Conservation (phyloP, 2,329 filamentous ascomycete species). For the Neopestalotiopsis sp. region DNA sequence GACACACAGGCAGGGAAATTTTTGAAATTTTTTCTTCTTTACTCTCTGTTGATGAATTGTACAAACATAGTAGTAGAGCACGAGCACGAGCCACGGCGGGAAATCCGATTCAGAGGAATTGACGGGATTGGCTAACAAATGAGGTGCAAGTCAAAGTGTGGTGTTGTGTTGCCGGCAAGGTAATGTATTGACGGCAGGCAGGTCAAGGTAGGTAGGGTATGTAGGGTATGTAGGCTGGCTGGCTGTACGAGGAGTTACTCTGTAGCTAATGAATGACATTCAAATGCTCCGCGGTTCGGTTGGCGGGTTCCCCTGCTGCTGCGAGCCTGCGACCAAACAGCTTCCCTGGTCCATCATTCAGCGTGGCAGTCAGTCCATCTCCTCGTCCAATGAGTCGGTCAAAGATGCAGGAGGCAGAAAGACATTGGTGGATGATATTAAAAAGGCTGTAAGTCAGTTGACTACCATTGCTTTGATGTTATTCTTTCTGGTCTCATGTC, state of each 20-base stretch:
- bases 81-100: constrained; percentile 14
- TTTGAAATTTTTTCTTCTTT: background rate
- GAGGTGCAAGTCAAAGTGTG: background rate
- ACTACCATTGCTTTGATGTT: background rate
- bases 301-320: background rate
- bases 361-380: background rate
- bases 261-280: background rate
- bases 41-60: background rate
- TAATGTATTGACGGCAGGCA: no score
- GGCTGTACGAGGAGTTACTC: no score
- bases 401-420: background rate
- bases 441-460: background rate
- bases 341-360: background rate
- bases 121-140: background rate
- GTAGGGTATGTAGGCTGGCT: no score
- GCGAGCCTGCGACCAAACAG: background rate
- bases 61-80: background rate
- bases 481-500: background rate
- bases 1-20: background rate
- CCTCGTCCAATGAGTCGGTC: background rate
- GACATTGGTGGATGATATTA: background rate
- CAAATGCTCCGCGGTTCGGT: background rate
- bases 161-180: background rate
- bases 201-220: no score
- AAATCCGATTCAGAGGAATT: background rate